These are phyloP conservation scores for Dactylella cylindrospora DNA, from an alignment of 2,329 filamentous ascomycete genomes.

Conservation along the genomic window DNA sequence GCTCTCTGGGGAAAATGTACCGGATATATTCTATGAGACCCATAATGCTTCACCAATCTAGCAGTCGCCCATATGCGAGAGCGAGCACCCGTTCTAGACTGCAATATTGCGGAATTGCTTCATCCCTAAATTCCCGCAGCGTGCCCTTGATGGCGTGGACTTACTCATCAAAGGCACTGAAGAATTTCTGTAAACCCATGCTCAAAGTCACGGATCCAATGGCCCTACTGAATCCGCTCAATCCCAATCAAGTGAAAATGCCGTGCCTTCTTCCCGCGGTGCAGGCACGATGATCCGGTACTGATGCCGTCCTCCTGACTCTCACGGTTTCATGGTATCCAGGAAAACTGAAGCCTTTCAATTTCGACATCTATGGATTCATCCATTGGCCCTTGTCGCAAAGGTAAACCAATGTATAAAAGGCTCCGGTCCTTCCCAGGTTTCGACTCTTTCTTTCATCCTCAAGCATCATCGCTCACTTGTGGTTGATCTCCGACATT, in stretches of 20 bases:
- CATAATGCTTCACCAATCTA: no score
- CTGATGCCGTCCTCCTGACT: constrained; percentile 29
- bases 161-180: background rate
- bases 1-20: no score
- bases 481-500: constrained; percentile 28
- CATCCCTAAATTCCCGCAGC: constrained; percentile 39
- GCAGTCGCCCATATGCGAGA: background rate
- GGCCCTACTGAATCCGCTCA: constrained; percentile 5
- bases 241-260: background rate
- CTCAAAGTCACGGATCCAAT: constrained; percentile 11
- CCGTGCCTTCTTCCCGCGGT: constrained; percentile 30
- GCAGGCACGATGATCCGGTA: constrained; percentile 43
- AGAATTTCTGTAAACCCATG: constrained; percentile 12
- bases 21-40: no score
- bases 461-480: constrained; percentile 31
- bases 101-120: constrained; percentile 2
- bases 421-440: constrained; percentile 20
- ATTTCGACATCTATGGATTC: constrained; percentile 33
- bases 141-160: constrained; percentile 19
- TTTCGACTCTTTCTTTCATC: constrained; percentile 28
- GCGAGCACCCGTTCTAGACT: background rate
- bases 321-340: constrained; percentile 15
- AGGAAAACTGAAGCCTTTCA: constrained; percentile 29
- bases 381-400: constrained; percentile 6
- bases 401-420: constrained; percentile 22